Conservation (phyloP, 2,329 filamentous ascomycete species). For the Clathrospora elynae region DNA sequence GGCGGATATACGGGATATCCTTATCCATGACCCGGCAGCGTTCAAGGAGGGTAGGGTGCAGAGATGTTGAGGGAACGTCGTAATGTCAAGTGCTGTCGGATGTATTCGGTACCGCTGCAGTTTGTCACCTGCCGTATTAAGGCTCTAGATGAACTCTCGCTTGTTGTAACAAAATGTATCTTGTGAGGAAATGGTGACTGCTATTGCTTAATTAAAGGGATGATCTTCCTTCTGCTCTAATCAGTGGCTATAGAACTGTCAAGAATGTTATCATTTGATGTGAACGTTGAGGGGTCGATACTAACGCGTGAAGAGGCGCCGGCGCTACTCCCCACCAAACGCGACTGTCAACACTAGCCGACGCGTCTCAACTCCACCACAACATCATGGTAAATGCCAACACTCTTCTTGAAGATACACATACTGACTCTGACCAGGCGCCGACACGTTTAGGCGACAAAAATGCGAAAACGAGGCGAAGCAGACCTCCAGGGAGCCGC, state of each 20-base stretch:
- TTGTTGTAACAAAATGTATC: too few relatives aligned
- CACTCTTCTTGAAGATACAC: background rate
- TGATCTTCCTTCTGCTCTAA: too few relatives aligned
- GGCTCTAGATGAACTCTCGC: too few relatives aligned
- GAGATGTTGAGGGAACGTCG: slow-evolving; percentile 1
- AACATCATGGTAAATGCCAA: slow-evolving; percentile 38
- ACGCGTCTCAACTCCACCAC: slow-evolving; percentile 26
- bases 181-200: too few relatives aligned
- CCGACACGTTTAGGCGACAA: slow-evolving; percentile 24
- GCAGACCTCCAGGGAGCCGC: slow-evolving; percentile 32
- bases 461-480: slow-evolving; percentile 27
- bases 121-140: too few relatives aligned
- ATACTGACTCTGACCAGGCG: slow-evolving; percentile 30
- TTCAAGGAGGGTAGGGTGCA: slow-evolving; percentile 18
- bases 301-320: slow-evolving; percentile 16
- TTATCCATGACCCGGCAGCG: slow-evolving; percentile 52
- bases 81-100: too few relatives aligned
- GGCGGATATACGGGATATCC: slow-evolving; percentile 13
- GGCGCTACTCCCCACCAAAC: slow-evolving; percentile 13
- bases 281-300: too few relatives aligned
- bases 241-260: too few relatives aligned
- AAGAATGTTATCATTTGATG: too few relatives aligned
- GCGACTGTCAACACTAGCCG: slow-evolving; percentile 12
- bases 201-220: too few relatives aligned
- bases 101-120: too few relatives aligned